Conservation (phyloP, 2,329 filamentous ascomycete species). For the Neonectria punicea region DNA sequence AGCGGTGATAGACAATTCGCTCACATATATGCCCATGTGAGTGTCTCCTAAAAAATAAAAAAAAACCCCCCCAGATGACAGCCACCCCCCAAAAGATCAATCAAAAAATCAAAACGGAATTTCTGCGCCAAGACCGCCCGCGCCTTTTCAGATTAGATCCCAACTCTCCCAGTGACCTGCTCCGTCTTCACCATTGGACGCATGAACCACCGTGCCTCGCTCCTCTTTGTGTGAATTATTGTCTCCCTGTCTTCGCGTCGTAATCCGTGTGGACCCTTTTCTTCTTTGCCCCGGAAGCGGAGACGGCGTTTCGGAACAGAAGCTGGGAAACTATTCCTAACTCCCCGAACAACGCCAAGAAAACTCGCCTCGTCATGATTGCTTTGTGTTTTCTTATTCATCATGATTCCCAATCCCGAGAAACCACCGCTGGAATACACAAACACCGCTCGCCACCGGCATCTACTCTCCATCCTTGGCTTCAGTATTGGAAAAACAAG, state of each 20-base stretch:
- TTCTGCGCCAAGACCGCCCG: slow-evolving; percentile 1
- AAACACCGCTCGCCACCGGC: not conserved
- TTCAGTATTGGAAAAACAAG: not conserved
- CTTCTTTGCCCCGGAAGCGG: not conserved
- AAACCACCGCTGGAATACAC: too few relatives aligned
- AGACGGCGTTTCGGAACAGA: not conserved
- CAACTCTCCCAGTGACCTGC: slow-evolving; percentile 19
- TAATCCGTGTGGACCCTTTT: slow-evolving; percentile 8
- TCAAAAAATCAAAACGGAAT: too few relatives aligned
- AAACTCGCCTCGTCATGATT: slow-evolving; percentile 3
- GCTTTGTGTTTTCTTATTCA: not conserved
- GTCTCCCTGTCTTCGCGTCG: not conserved
- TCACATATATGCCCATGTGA: too few relatives aligned
- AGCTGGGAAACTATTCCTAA: slow-evolving; percentile 6
- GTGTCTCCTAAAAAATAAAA: too few relatives aligned
- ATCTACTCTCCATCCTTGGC: not conserved
- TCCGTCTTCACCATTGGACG: slow-evolving; percentile 13
- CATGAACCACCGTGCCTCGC: not conserved
- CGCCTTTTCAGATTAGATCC: not conserved
- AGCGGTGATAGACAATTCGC: too few relatives aligned
- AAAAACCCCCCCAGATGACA: not conserved
- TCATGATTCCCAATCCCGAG: not conserved
- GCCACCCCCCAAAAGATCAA: not conserved
- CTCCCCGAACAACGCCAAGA: slow-evolving; percentile 15
- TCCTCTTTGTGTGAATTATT: too few relatives aligned